Evolutionary conservation across 352 stramenopile genomes (phyloP), one percentile per base, ranked within the genome.

Genomic region (Aphanomyces astaci): DNA sequence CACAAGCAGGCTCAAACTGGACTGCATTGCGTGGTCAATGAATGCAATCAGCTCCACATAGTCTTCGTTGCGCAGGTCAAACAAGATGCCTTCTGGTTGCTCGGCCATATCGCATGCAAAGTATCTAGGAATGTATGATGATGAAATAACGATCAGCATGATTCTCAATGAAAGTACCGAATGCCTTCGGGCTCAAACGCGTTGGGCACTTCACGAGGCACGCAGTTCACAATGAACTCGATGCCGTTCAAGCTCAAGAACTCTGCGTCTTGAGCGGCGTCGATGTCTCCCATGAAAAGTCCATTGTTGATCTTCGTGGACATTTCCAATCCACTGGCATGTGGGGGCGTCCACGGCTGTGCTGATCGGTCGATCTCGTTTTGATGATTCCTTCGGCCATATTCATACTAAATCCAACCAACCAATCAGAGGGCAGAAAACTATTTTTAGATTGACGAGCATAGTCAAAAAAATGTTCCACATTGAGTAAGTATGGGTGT

Each of bases 221-320:
- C 90, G 64, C 89, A 97, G 72, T 98, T 98, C 68, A 97, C 76
- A 64, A 98, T 86, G 71, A 92, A 84, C 56, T 81, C 81, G 62
- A 98, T 96, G 56, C 94, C 95, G 54, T 98, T 98, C 43, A 96
- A 78, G 75, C 96, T 86, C 32, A 97, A 77, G 75, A 98, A 98
- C 60, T 97, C 91, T 48, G 85, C 78, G 70, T 97, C 91, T 72
- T 97, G 90, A 36, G 84, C 89, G n/a, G 87, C 86, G 52, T 97
- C 88, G 24, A 92, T 85, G 73, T 97, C 92, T 68, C 90, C 91
- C 73, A 98, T 92, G 77, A 98, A 97, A 52, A 98, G 80, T 7
- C 89, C 89, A 78, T 97, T 92, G 76, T 96, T 96, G 71, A 97
- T 90, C 75, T 96, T 96, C 32, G 90, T 96, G 65, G 91, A 95